Conservation (phyloP, 1,139 yeast genomes). For the Wickerhamomyces sp. region DNA sequence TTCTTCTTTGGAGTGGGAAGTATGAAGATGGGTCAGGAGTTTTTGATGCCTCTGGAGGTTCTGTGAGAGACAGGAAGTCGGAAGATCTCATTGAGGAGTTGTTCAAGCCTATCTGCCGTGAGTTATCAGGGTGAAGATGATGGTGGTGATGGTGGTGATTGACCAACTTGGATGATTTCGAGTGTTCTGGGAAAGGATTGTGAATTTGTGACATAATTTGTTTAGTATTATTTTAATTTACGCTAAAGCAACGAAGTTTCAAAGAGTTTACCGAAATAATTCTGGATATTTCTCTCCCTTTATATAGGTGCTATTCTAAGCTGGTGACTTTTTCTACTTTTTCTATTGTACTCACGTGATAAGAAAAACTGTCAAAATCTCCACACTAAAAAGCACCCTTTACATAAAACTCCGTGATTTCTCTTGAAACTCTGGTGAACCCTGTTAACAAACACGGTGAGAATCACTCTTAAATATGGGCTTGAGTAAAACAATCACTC, state of each 20-base stretch:
- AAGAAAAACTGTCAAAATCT: not conserved
- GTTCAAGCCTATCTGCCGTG: not conserved
- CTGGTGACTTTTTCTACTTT: no score
- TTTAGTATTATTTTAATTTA: no score
- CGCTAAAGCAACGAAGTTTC: no score
- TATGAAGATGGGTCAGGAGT: conserved; percentile 11
- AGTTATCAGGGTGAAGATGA: not conserved
- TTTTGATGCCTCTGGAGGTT: conserved; percentile 14
- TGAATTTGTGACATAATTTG: not conserved
- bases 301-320: no score
- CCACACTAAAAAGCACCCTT: not conserved
- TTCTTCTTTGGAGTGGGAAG: conserved; percentile 12
- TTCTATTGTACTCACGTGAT: not conserved
- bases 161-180: not conserved
- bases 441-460: no score
- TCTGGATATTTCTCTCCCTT: not conserved
- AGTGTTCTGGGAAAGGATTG: not conserved
- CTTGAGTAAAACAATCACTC: no score
- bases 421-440: no score
- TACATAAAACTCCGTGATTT: no score
- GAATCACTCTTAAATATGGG: no score
- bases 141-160: not conserved
- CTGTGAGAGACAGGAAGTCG: conserved; percentile 8
- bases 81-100: conserved; percentile 1
- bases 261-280: no score